Base-by-base conservation (phyloP, 2,329 filamentous ascomycete genomes). In the Nothopassalora personata region DNA sequence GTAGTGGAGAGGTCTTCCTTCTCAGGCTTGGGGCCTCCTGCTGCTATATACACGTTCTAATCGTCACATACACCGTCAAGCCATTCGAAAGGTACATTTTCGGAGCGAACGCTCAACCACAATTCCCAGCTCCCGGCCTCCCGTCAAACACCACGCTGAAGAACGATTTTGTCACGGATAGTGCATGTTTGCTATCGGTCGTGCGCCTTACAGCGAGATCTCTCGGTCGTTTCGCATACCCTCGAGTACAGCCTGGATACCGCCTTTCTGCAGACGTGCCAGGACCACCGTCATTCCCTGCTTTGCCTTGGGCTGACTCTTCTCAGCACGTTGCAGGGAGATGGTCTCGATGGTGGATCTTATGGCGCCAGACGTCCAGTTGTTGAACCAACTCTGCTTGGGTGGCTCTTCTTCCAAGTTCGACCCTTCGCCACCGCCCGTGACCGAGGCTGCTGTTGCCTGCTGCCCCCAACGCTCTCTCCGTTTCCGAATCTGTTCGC, bases 281-380 rank as follows among this genome's bases (percentile, higher is more conserved):
- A 94, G 79, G 8, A 94, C 89, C 39, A 92, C 84, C 58, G 84
- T 86, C 90, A 94, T 93, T 52, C 90, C 90, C 72, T 92, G 88
- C 53, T 88, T 85, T 66, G 88, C 90, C 77, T 92, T 92, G 54
- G 87, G 86, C 67, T 93, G 81, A 71, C 90, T 88, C 67, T 88
- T 87, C 64, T 87, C 83, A 5, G 90, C 91, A 71, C 90, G 88
- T 69, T 86, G 87, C 43, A 89, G 85, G 10, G 88, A 89, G 61
- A 93, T 86, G 56, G 83, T 83, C 76, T 94, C 90, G 68, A 94
- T 92, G 68, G 86, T 90, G 64, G 87, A 80, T 72, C 92, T 88
- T 49, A 93, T 83, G n/a, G 87, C 83, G 46, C 82, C 83, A 15
- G 87, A 84, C 13, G 87, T 86, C 80, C 87, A 88, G 50, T 78